phyloP scores from a whole-genome alignment of 352 stramenopile species.

The Pythium chondricola region DNA sequence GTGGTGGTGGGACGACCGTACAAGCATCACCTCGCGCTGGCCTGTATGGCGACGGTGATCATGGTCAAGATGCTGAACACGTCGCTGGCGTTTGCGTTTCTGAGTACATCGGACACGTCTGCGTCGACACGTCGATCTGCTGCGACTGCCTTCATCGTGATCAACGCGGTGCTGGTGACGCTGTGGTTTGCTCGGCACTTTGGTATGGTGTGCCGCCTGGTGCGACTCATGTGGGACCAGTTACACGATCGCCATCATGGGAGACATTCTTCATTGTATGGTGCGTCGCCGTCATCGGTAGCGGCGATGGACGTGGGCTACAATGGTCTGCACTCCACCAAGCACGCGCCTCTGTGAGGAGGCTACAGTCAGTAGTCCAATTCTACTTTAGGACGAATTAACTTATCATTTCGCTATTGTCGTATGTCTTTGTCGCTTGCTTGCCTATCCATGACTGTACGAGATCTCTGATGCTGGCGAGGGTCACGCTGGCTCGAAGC shows the following conservation, averaged over 20 bases:
- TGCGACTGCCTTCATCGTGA: constrained; percentile 11
- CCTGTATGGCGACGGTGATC: neutral
- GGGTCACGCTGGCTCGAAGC: no score
- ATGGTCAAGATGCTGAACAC: constrained; percentile 12
- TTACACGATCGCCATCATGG: neutral
- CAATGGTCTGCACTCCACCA: no score
- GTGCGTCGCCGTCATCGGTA: no score
- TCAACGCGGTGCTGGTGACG: constrained; percentile 16
- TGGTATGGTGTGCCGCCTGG: neutral
- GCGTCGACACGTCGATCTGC: neutral
- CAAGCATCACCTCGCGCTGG: neutral
- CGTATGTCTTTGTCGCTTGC: no score
- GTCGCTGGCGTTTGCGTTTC: constrained; percentile 17
- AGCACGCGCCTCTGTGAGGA: no score
- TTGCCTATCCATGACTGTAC: no score
- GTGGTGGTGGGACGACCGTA: constrained; percentile 16
- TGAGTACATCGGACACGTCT: neutral
- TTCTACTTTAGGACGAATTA: no score
- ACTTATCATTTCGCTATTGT: no score
- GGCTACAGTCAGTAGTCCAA: no score
- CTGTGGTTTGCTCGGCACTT: constrained; percentile 18
- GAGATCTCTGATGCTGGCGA: no score
- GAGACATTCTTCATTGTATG: no score
- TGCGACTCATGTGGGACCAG: neutral
- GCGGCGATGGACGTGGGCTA: no score